Evolutionary conservation across 306 rosid genomes (phyloP).

Genomic region (Lablab purpureus): DNA sequence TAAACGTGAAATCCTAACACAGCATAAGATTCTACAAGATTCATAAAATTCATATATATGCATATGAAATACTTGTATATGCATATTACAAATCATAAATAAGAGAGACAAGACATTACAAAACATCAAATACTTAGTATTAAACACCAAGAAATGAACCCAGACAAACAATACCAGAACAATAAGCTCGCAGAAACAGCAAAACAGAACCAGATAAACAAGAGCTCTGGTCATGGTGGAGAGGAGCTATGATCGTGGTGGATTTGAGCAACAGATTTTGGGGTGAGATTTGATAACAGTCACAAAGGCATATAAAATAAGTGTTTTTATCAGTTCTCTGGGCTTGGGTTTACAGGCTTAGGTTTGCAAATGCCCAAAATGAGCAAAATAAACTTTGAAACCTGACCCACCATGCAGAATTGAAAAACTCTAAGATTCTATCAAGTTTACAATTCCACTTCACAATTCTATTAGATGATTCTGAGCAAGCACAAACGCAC

Average conservation of each 20-base stretch:
- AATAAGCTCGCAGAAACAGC: background rate
- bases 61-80: background rate
- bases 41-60: background rate
- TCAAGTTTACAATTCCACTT: background rate
- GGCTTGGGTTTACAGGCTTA: background rate
- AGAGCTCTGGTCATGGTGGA: background rate
- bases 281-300: background rate
- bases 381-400: background rate
- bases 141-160: background rate
- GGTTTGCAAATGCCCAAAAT: background rate
- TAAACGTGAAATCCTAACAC: too few species aligned
- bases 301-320: background rate
- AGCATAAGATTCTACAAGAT: background rate
- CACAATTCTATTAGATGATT: background rate
- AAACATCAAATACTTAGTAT: too few species aligned
- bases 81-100: background rate
- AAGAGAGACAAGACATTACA: background rate
- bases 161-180: background rate
- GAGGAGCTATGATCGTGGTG: background rate
- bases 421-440: background rate
- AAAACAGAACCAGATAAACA: background rate
- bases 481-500: background rate
- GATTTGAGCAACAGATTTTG: background rate
- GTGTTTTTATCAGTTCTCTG: background rate
- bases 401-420: background rate